Evolutionary conservation across 1,139 yeast species (phyloP).

Genomic region (Lodderomyces margitis): DNA sequence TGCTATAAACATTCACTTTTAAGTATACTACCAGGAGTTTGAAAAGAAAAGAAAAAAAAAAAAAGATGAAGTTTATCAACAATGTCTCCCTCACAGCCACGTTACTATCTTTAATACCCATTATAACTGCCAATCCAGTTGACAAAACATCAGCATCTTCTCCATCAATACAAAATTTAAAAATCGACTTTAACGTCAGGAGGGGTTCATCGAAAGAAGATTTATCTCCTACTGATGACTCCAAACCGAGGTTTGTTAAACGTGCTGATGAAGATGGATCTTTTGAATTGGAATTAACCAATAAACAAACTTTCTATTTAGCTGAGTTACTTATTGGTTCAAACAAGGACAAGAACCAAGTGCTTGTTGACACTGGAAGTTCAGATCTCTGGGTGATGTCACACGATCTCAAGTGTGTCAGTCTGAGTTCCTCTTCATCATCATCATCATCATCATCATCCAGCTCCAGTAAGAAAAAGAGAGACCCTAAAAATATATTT

Average conservation of each 20-base stretch:
- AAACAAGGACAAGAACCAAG: constrained; percentile 27
- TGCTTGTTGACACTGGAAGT: constrained; percentile 46
- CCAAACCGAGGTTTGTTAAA: constrained; percentile 19
- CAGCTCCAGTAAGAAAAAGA: background rate
- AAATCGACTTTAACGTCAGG: constrained; percentile 27
- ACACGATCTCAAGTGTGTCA: constrained; percentile 27
- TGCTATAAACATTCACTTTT: too few species aligned
- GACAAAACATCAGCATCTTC: background rate
- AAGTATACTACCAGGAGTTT: too few species aligned
- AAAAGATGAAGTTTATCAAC: background rate
- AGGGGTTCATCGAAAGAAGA: constrained; percentile 23
- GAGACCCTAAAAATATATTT: constrained; percentile 1
- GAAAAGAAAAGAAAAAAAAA: too few species aligned
- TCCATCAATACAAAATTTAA: constrained; percentile 14
- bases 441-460: too few species aligned
- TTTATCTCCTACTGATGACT: constrained; percentile 17
- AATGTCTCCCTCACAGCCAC: background rate
- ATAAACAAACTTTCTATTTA: constrained; percentile 49
- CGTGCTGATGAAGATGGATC: constrained; percentile 40
- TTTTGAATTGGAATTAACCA: constrained; percentile 36
- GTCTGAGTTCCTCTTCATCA: too few species aligned
- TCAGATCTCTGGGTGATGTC: constrained; percentile 49
- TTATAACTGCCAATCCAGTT: background rate
- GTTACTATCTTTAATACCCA: background rate
- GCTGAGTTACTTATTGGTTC: constrained; percentile 40